A percentile compares a stretch with the other conserved stretches of the same genome.
These are phyloP conservation scores for Nannochloris sp. DNA, from an alignment of 139 green algal genomes.

Conservation along the genomic window DNA sequence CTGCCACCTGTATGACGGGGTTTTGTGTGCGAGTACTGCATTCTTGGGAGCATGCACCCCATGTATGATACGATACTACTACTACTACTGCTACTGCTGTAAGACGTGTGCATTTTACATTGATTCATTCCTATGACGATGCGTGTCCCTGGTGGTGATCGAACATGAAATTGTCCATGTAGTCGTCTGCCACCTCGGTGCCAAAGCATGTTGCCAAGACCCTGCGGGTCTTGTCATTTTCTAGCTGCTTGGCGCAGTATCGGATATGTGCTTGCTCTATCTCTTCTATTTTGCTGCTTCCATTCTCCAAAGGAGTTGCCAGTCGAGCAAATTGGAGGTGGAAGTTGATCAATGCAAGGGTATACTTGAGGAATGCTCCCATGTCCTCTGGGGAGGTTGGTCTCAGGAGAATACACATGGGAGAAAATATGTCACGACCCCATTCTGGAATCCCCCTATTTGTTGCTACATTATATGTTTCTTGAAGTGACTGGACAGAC, in stretches of 20 bases:
- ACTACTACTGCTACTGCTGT: too few species aligned
- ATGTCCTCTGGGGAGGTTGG: constrained; percentile 36
- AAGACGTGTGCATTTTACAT: too few species aligned
- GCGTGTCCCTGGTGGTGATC: constrained; percentile 2
- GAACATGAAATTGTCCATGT: constrained; percentile 64
- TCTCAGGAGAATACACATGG: constrained; percentile 52
- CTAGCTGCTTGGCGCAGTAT: constrained; percentile 56
- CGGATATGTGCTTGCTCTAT: constrained; percentile 27
- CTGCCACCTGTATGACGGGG: too few species aligned
- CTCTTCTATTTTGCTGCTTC: constrained; percentile 10
- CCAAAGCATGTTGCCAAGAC: constrained; percentile 62
- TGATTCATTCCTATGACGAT: too few species aligned
- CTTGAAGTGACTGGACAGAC: constrained; percentile 44
- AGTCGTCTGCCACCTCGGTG: constrained; percentile 35
- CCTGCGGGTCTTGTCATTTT: constrained; percentile 64
- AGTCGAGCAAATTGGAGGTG: constrained; percentile 35
- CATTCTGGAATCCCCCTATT: constrained; percentile 59
- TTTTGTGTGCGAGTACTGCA: too few species aligned
- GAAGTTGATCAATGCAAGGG: constrained; percentile 29
- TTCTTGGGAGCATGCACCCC: too few species aligned
- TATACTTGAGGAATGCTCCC: constrained; percentile 53
- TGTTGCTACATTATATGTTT: constrained; percentile 25
- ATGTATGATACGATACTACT: too few species aligned
- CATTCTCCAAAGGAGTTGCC: not conserved
- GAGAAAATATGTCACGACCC: constrained; percentile 63